phyloP scores from a whole-genome alignment of 495 filamentous ascomycete genomes.

The Gamarada debralockiae region DNA sequence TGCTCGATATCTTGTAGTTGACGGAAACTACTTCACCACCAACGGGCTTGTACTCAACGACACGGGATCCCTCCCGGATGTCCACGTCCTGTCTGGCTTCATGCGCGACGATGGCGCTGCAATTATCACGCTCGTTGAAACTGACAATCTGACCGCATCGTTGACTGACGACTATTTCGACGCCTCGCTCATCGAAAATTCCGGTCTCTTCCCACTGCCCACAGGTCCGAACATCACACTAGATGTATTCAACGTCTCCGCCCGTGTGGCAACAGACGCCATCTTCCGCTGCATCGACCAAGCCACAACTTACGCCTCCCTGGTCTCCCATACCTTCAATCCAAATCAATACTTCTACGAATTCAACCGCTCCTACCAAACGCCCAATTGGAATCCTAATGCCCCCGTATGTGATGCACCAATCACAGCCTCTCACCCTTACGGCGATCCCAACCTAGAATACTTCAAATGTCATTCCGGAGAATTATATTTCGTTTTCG shows the following conservation, averaged over 20 bases:
- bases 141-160: conserved; percentile 29
- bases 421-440: conserved; percentile 27
- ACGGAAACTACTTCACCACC: conserved; percentile 38
- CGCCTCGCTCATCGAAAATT: conserved; percentile 18
- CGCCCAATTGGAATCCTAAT: conserved; percentile 36
- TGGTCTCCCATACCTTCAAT: conserved; percentile 23
- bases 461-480: conserved; percentile 45
- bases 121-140: conserved; percentile 33
- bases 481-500: conserved; percentile 40
- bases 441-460: conserved; percentile 32
- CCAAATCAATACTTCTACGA: conserved; percentile 41
- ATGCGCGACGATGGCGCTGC: conserved; percentile 39
- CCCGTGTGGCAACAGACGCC: conserved; percentile 39
- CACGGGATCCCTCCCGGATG: conserved; percentile 23
- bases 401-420: conserved; percentile 35
- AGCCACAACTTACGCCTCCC: conserved; percentile 33
- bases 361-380: conserved; percentile 46
- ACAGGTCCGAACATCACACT: conserved; percentile 38
- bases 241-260: conserved; percentile 39
- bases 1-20: conserved; percentile 42
- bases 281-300: conserved; percentile 44
- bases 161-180: conserved; percentile 31
- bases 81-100: conserved; percentile 42
- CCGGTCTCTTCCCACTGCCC: conserved; percentile 36
- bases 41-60: conserved; percentile 30